Percentiles rank a stretch among this genome's conserved stretches.
phyloP scores from a whole-genome alignment of 495 filamentous ascomycete species.

The Cenococcum geophilum region DNA sequence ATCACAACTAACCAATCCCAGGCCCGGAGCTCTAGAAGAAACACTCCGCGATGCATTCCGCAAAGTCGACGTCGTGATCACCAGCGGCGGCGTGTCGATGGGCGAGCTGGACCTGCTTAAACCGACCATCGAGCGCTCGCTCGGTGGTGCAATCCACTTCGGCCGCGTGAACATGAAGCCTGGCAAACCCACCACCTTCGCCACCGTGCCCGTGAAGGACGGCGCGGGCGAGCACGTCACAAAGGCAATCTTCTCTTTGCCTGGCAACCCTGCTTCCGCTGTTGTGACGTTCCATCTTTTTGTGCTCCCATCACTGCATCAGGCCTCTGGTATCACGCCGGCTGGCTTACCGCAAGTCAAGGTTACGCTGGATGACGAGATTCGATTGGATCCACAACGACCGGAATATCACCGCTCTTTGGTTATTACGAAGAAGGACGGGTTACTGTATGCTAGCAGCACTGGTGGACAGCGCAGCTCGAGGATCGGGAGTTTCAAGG shows the following conservation, averaged over 20 bases:
- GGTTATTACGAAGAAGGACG: conserved; percentile 56
- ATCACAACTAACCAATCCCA: conserved; percentile 12
- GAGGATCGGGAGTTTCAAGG: conserved; percentile 75
- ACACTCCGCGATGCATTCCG: conserved; percentile 67
- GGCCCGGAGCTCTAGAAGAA: conserved; percentile 65
- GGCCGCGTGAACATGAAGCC: conserved; percentile 97
- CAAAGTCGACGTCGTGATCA: conserved; percentile 76
- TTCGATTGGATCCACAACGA: conserved; percentile 64
- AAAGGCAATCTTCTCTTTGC: conserved; percentile 82
- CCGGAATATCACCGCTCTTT: conserved; percentile 84
- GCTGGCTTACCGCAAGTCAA: conserved; percentile 64
- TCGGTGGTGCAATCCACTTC: conserved; percentile 94
- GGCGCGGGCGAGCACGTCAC: conserved; percentile 39
- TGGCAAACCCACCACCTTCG: conserved; percentile 95
- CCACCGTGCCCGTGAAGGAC: conserved; percentile 65
- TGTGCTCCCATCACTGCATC: conserved; percentile 80
- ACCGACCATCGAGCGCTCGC: conserved; percentile 84
- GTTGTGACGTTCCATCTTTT: conserved; percentile 92
- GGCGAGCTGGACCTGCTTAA: conserved; percentile 96
- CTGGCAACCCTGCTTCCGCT: conserved; percentile 89
- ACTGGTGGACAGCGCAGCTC: conserved; percentile 90
- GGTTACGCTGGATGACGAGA: conserved; percentile 64
- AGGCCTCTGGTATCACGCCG: conserved; percentile 54
- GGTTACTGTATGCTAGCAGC: conserved; percentile 66
- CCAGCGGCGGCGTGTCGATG: conserved; percentile 95